Evolutionary conservation across 2,329 filamentous ascomycete genomes (phyloP), one percentile per base, ranked within the genome.

Genomic region (Monilinia fructigena): DNA sequence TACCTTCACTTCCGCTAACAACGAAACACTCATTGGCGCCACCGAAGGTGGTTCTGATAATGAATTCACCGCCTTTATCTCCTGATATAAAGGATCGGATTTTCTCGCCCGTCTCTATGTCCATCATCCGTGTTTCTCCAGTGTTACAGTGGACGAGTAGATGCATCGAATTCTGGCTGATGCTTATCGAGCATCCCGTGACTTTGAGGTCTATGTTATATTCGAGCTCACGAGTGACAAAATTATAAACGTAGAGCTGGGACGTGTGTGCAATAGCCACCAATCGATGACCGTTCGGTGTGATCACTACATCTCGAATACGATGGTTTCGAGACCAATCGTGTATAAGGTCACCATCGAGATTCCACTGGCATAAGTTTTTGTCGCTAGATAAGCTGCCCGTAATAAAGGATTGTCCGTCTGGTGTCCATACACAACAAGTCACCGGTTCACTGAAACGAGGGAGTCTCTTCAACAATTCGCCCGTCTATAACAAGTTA

Each of bases 11-110:
- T 14, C 95, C 95, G 74, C 91, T 94, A 38, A 96, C 83, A 12
- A 98, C 89, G 77, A 97, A 97, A 76, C 89, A 93, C 79, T 97
- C 93, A 67, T 91, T 89, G 1, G 94, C 93, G 42, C 95, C 95
- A 23, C 95, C 95, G 78, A 97, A 95, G 0, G 83, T 81, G 73
- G 89, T 91, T 61, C 94, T 85, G 67, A 99, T 96, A 65, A 97
- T 85, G 75, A 82, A 97, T 2, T 89, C 81, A 64, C 87, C 89
- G 69, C 93, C 91, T 54, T 83, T 85, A 69, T 93, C 90, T 0
- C 92, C 93, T 20, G 86, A 81, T 66, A 68, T 75, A 91, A 98
- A 71, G 83, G 67, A 87, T 71, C 90, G 88, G 5, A 94, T 81
- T n/a, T 88, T 82, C 42, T 89, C 86, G 23, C 88, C 86, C 2